These are phyloP conservation scores for Cyclaneusma minus DNA, from an alignment of 2,329 filamentous ascomycete genomes.

Conservation along the genomic window DNA sequence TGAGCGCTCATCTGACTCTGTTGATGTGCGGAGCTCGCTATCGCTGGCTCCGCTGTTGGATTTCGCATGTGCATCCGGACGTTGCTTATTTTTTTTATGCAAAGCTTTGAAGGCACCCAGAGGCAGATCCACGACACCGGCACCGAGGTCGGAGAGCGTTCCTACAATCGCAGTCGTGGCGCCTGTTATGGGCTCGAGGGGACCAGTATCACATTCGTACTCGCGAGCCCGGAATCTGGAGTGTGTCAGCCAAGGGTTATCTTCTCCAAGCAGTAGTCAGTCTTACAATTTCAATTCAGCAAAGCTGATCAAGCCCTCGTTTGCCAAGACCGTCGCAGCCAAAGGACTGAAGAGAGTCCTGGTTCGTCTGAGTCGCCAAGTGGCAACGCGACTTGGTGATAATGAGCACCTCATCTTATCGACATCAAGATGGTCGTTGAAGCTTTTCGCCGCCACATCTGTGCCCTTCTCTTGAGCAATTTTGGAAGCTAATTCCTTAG, in stretches of 20 bases:
- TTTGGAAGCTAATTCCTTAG: slow-evolving; percentile 32
- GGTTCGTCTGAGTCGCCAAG: slow-evolving; percentile 59
- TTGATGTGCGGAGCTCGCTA: too few species aligned
- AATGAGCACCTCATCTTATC: slow-evolving; percentile 55
- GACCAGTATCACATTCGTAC: slow-evolving; percentile 65
- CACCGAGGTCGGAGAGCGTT: slow-evolving; percentile 65
- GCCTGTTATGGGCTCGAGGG: slow-evolving; percentile 65
- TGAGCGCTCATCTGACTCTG: too few species aligned
- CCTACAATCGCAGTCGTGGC: slow-evolving; percentile 65
- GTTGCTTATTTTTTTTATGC: slow-evolving; percentile 6
- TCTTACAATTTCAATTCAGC: slow-evolving; percentile 58
- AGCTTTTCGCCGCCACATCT: slow-evolving; percentile 47
- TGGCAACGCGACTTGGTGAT: slow-evolving; percentile 50
- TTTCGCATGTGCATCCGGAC: neutral
- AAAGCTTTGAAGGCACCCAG: slow-evolving; percentile 34
- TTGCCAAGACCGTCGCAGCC: slow-evolving; percentile 53
- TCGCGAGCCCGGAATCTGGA: slow-evolving; percentile 38
- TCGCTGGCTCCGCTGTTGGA: slow-evolving; percentile 1
- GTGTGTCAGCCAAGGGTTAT: slow-evolving; percentile 3
- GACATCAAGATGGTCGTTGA: slow-evolving; percentile 54
- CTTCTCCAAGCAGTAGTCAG: neutral
- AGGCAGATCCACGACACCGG: slow-evolving; percentile 66
- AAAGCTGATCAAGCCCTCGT: slow-evolving; percentile 48
- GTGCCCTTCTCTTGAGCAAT: slow-evolving; percentile 52
- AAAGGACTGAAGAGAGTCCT: slow-evolving; percentile 54